Evolutionary conservation across 345 rosid genomes (phyloP).

Genomic region (Eucalyptus tenuipes): DNA sequence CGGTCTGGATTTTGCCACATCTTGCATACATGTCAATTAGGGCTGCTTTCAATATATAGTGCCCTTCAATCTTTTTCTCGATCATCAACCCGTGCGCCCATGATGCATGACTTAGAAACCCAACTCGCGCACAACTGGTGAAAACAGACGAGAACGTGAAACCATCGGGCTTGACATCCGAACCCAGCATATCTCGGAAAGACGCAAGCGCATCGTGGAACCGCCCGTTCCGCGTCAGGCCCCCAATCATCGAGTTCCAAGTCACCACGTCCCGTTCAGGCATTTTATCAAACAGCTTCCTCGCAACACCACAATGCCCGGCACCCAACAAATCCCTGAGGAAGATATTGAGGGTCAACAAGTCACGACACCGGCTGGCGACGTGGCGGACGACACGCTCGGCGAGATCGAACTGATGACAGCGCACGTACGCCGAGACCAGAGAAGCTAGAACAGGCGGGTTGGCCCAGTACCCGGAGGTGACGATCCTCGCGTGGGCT

Average conservation of each 20-base stretch:
- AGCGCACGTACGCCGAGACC: conserved; percentile 36
- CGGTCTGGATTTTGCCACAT: conserved; percentile 53
- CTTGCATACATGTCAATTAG: conserved; percentile 64
- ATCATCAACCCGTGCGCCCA: conserved; percentile 58
- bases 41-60: conserved; percentile 51
- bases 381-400: conserved; percentile 25
- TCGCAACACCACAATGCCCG: conserved; percentile 45
- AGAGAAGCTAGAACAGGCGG: conserved; percentile 42
- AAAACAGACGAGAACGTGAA: conserved; percentile 54
- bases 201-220: conserved; percentile 39
- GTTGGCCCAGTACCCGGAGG: conserved; percentile 41
- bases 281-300: conserved; percentile 37
- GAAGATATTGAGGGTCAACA: conserved; percentile 30
- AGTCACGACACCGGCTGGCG: conserved; percentile 7
- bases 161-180: conserved; percentile 43
- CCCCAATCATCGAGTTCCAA: conserved; percentile 77
- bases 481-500: conserved; percentile 42
- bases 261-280: conserved; percentile 40
- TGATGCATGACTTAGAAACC: conserved; percentile 33
- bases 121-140: conserved; percentile 63
- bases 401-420: conserved; percentile 19
- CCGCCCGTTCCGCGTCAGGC: conserved; percentile 40
- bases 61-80: conserved; percentile 24
- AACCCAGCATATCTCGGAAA: conserved; percentile 37
- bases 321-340: conserved; percentile 32